Evolutionary conservation across 2,329 filamentous ascomycete genomes (phyloP), one percentile per base, ranked within the genome.

Genomic region (Escovopsis sp.): DNA sequence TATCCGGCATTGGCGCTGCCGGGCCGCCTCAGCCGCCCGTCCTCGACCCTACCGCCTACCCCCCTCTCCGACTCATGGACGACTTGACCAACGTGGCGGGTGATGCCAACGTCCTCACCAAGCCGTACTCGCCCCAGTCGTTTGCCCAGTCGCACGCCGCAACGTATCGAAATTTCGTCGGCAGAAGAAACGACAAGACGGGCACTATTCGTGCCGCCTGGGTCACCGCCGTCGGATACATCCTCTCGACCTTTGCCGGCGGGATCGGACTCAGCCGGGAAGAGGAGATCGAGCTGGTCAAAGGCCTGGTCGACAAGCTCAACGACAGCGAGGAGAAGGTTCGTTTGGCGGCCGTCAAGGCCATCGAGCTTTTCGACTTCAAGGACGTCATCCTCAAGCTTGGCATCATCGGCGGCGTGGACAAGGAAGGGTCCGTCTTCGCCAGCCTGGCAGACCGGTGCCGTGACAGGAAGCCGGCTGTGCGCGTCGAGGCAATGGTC

Each of bases 311-410:
- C 1, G 84, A 87, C 45, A 87, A 89, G 65, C 72, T 96, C 10
- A 80, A 80, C 18, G 91, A 98, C 58, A 77, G 73, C 33, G 91
- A 98, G 55, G 91, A 98, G 54, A 88, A 82, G 55, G 91, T 98
- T 36, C 80, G 91, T 30, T 64, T 95, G 45, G 83, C 88, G 30
- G 86, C 87, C n/a, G 82, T 96, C 39, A 82, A 85, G 56, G 82
- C 83, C 1, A 75, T 98, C 23, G 82, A 83, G 45, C 72, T 75
- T 12, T 94, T 96, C 57, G 77, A 76, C 48, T 85, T 94, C 60
- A 71, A 77, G 41, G 80, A 91, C 50, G 75, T 95, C 43, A 72
- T 95, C 48, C 72, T 80, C 41, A 94, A 93, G 58, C 70, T 98
- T 11, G 87, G 84, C 2, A 71, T 75, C 9, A 75, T 75, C 49